phyloP scores from a whole-genome alignment of 2,329 filamentous ascomycete genomes.

The Cyanodermella asteris region DNA sequence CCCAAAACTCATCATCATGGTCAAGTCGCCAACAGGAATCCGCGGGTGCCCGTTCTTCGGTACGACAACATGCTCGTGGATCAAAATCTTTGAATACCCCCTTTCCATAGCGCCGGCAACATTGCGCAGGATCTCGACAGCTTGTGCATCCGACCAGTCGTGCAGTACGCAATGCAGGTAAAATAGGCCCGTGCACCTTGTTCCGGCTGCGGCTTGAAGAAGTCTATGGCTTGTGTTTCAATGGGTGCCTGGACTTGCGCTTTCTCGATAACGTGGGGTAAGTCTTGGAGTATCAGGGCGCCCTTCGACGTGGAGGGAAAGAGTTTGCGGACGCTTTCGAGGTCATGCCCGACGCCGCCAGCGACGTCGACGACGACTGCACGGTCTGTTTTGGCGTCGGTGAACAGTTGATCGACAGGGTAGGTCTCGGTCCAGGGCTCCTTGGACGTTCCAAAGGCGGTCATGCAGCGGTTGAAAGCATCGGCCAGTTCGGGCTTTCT shows the following conservation, averaged over 20 bases:
- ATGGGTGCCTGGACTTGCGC: no score
- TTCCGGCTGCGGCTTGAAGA: constrained; percentile 4
- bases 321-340: constrained; percentile 5
- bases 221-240: constrained; percentile 3
- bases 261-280: no score
- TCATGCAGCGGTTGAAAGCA: no score
- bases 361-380: constrained; percentile 10
- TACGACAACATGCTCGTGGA: constrained; percentile 15
- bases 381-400: no score
- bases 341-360: constrained; percentile 8
- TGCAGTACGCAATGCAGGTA: constrained; percentile 5
- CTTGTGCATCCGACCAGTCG: constrained; percentile 5
- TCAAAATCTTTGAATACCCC: constrained; percentile 9
- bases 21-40: constrained; percentile 14
- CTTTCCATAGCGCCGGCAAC: constrained; percentile 5
- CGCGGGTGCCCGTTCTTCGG: constrained; percentile 8
- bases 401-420: no score
- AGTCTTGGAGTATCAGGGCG: no score
- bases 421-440: no score
- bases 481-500: no score
- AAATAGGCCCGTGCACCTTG: constrained; percentile 4
- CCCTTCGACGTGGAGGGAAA: no score
- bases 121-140: constrained; percentile 3
- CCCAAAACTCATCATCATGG: constrained; percentile 17
- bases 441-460: no score